Evolutionary conservation across 2,329 filamentous ascomycete species (phyloP).

Genomic region (Hypoxylon sp.): DNA sequence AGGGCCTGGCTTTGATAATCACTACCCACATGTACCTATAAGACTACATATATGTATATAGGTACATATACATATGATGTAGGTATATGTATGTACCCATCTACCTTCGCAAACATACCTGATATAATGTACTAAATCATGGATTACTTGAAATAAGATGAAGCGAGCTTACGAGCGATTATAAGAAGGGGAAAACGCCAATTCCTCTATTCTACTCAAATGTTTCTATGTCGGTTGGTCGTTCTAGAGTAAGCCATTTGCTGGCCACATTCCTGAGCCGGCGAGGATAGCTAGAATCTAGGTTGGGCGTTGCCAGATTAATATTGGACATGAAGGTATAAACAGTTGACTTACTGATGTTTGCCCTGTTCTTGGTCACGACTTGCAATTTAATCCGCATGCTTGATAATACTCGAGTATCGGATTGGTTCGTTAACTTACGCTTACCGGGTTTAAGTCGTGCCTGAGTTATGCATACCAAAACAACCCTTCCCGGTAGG

Average conservation of each 20-base stretch:
- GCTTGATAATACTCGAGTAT: conserved; percentile 29
- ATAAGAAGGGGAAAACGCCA: background rate
- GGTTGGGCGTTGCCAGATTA: conserved; percentile 36
- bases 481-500: conserved; percentile 9
- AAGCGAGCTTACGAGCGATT: conserved; percentile 2
- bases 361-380: conserved; percentile 26
- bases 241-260: background rate
- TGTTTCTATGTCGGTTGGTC: background rate
- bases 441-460: conserved; percentile 32
- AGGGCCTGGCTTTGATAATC: background rate
- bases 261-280: conserved; percentile 10
- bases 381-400: conserved; percentile 35
- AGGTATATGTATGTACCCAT: too few relatives aligned
- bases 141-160: background rate
- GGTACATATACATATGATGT: too few relatives aligned
- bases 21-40: background rate
- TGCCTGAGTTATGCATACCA: conserved; percentile 26
- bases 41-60: too few relatives aligned
- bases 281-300: conserved; percentile 10
- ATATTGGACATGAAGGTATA: conserved; percentile 33
- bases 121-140: too few relatives aligned
- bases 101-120: too few relatives aligned
- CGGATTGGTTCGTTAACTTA: conserved; percentile 39
- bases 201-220: background rate
- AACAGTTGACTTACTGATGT: conserved; percentile 28